Conservation (phyloP, 2,329 filamentous ascomycete genomes). For the Myriosclerotinia duriaeana region DNA sequence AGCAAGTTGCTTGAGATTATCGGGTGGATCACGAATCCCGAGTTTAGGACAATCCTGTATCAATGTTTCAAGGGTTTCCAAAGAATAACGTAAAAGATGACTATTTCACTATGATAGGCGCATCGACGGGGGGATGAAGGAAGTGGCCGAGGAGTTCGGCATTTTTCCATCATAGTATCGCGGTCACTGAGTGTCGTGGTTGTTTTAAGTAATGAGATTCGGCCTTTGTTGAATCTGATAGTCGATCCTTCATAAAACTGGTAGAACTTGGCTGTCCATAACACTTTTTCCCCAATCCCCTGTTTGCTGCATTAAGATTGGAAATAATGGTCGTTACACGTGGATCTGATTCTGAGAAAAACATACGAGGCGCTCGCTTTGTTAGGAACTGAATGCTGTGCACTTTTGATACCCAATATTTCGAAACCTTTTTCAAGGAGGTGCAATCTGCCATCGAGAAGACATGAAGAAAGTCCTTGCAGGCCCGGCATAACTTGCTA, state of each 20-base stretch:
- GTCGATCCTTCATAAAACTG: not conserved
- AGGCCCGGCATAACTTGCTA: not conserved
- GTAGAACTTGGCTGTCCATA: not conserved
- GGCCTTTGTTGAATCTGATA: not conserved
- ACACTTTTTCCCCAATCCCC: not conserved
- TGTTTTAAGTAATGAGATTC: not conserved
- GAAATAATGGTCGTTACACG: not conserved
- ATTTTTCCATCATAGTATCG: not conserved
- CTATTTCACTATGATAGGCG: not conserved
- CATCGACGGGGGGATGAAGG: not conserved
- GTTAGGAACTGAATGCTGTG: not conserved
- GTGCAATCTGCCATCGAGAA: not conserved
- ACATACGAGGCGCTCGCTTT: not conserved
- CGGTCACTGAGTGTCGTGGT: not conserved
- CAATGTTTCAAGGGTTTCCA: constrained; percentile 14
- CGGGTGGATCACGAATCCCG: constrained; percentile 2
- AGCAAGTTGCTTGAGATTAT: constrained; percentile 16
- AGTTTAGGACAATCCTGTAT: constrained; percentile 7
- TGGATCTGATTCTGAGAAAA: not conserved
- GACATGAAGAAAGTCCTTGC: not conserved
- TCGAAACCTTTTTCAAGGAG: not conserved
- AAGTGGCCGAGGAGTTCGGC: not conserved
- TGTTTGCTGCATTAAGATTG: not conserved
- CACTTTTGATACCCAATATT: not conserved
- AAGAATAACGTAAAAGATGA: constrained; percentile 4